Evolutionary conservation across 371 early-diverging fungal genomes (phyloP).

Genomic region (Zychaea mexicana): DNA sequence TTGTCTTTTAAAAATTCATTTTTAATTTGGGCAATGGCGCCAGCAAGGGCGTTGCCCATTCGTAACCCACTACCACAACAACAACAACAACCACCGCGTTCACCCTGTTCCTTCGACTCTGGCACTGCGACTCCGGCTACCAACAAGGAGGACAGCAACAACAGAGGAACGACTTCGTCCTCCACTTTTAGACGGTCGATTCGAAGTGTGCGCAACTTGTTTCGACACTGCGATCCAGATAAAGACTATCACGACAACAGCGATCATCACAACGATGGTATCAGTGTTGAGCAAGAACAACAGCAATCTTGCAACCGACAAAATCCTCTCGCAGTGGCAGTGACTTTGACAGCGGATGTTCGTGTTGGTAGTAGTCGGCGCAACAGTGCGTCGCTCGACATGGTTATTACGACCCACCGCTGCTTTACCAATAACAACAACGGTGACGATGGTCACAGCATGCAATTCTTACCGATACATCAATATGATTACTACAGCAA

Average conservation of each 20-base stretch:
- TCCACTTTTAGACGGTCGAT: conserved; percentile 10
- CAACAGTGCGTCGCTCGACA: too few relatives aligned
- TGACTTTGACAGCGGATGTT: conserved; percentile 32
- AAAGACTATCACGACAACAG: background rate
- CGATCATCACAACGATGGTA: background rate
- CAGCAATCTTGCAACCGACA: too few relatives aligned
- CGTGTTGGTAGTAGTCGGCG: too few relatives aligned
- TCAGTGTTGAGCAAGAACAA: background rate
- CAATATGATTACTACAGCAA: background rate
- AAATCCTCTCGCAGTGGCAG: conserved; percentile 16
- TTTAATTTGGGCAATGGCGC: background rate
- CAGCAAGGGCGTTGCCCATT: background rate
- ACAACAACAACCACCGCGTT: background rate
- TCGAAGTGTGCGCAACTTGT: background rate
- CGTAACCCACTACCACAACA: background rate
- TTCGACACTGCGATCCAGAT: conserved; percentile 2
- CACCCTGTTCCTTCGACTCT: background rate
- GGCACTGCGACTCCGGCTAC: too few relatives aligned
- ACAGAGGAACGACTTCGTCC: background rate
- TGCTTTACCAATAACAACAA: background rate
- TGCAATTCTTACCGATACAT: background rate
- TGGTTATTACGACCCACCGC: too few relatives aligned
- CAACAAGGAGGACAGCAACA: too few relatives aligned
- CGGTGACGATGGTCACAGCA: background rate
- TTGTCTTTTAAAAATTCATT: background rate